phyloP scores from a whole-genome alignment of 129 eudicot genomes.

The Lactuca saligna region DNA sequence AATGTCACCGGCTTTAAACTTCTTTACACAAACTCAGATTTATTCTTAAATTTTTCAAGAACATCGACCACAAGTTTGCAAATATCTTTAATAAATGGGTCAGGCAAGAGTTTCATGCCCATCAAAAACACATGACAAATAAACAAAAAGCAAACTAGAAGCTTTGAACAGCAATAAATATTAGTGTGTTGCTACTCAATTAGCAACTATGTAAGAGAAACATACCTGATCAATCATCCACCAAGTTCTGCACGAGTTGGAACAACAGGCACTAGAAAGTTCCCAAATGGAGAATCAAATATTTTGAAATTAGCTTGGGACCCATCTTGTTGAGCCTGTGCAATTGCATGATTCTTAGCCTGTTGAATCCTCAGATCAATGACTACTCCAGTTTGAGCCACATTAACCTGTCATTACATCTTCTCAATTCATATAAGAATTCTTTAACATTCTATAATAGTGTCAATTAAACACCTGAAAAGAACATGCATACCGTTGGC shows the following conservation, averaged over 20 bases:
- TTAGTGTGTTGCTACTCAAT: background rate
- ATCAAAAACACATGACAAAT: background rate
- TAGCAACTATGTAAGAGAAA: background rate
- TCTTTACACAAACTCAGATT: too few species aligned
- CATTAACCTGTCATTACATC: slow-evolving; percentile 37
- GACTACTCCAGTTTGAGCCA: slow-evolving; percentile 33
- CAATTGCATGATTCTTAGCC: slow-evolving; percentile 60
- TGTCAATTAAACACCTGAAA: background rate
- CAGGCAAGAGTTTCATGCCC: background rate
- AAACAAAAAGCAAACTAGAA: background rate
- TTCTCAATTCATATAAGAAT: background rate
- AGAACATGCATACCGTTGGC: slow-evolving; percentile 28
- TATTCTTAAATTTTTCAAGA: too few species aligned
- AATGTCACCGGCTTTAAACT: too few species aligned
- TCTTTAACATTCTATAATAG: background rate
- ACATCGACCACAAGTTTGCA: too few species aligned
- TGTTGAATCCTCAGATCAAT: slow-evolving; percentile 48
- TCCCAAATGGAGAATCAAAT: slow-evolving; percentile 80
- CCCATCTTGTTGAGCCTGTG: slow-evolving; percentile 76
- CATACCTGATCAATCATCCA: slow-evolving; percentile 31
- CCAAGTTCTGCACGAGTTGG: slow-evolving; percentile 74
- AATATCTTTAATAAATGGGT: too few species aligned
- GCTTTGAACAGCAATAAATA: background rate
- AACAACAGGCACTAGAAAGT: slow-evolving; percentile 73
- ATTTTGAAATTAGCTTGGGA: slow-evolving; percentile 63